Conservation (phyloP, 1,139 yeast species). For the Taiozyma sp. region DNA sequence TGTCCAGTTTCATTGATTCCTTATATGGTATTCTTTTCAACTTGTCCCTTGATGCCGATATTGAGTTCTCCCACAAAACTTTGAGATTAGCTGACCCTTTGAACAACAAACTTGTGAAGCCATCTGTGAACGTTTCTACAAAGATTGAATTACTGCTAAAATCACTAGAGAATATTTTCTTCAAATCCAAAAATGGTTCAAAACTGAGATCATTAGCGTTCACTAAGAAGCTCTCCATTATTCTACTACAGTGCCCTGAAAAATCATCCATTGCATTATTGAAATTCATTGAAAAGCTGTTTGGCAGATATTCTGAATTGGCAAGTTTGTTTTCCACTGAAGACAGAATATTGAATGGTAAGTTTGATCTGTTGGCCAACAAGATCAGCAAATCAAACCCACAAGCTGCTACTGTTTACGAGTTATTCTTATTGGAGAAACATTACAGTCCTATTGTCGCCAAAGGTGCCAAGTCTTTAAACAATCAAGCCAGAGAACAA, state of each 20-base stretch:
- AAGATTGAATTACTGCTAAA: slow-evolving; percentile 79
- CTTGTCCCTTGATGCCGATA: slow-evolving; percentile 71
- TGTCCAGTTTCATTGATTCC: slow-evolving; percentile 69
- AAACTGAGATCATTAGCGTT: slow-evolving; percentile 75
- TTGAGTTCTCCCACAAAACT: slow-evolving; percentile 81
- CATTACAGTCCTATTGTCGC: slow-evolving; percentile 83
- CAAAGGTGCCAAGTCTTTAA: slow-evolving; percentile 41
- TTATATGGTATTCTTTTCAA: slow-evolving; percentile 64
- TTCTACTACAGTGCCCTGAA: slow-evolving; percentile 77
- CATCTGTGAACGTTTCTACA: slow-evolving; percentile 82
- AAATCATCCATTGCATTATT: slow-evolving; percentile 76
- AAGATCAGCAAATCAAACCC: slow-evolving; percentile 77
- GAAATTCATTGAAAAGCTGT: slow-evolving; percentile 72
- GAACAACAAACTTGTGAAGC: slow-evolving; percentile 41
- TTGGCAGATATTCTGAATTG: slow-evolving; percentile 63
- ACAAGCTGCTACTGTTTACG: slow-evolving; percentile 90
- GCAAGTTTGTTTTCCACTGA: slow-evolving; percentile 81
- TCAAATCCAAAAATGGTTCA: slow-evolving; percentile 72
- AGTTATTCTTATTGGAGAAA: slow-evolving; percentile 66
- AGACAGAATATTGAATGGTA: slow-evolving; percentile 79
- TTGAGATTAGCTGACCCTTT: slow-evolving; percentile 77
- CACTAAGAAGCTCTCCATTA: slow-evolving; percentile 69
- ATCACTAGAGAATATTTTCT: slow-evolving; percentile 76
- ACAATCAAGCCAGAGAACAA: slow-evolving; percentile 31
- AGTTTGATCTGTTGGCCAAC: slow-evolving; percentile 59